Percentiles rank a stretch among this genome's conserved stretches.
Conservation (phyloP, 2,329 filamentous ascomycete genomes). For the Botrytis fabae region DNA sequence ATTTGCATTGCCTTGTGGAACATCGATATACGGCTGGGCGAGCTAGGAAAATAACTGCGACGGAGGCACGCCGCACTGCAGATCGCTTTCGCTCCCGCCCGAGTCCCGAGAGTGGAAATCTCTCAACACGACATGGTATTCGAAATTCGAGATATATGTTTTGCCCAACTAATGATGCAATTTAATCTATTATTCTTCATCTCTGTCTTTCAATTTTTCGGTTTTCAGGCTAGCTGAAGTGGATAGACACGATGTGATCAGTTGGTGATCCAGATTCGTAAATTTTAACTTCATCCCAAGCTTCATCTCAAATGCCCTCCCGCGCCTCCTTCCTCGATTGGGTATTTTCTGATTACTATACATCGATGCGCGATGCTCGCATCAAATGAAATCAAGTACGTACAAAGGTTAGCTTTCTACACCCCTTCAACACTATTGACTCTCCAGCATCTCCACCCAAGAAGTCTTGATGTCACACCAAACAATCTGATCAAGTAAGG, state of each 20-base stretch:
- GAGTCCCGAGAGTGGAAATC: slow-evolving; percentile 18
- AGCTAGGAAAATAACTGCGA: slow-evolving; percentile 15
- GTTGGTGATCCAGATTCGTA: slow-evolving; percentile 2
- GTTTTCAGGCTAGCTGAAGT: neutral
- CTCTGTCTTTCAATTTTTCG: neutral
- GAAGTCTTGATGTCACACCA: slow-evolving; percentile 9
- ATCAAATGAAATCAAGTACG: no score
- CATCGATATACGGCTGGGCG: slow-evolving; percentile 4
- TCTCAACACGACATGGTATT: neutral
- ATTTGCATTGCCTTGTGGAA: slow-evolving; percentile 9
- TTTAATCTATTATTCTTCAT: neutral
- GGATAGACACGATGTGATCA: slow-evolving; percentile 3
- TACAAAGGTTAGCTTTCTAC: neutral
- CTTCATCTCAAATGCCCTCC: neutral
- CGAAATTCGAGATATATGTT: neutral
- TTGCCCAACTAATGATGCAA: slow-evolving; percentile 1
- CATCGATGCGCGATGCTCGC: neutral
- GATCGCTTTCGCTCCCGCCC: slow-evolving; percentile 21
- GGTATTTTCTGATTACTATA: neutral
- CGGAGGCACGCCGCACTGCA: slow-evolving; percentile 19
- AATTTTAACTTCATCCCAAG: neutral
- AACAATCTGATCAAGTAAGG: slow-evolving; percentile 13
- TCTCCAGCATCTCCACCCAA: neutral
- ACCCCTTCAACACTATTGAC: slow-evolving; percentile 3
- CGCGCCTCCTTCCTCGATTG: neutral